phyloP scores from a whole-genome alignment of 108 stramenopile species.

The Cafeteria roenbergensis region DNA sequence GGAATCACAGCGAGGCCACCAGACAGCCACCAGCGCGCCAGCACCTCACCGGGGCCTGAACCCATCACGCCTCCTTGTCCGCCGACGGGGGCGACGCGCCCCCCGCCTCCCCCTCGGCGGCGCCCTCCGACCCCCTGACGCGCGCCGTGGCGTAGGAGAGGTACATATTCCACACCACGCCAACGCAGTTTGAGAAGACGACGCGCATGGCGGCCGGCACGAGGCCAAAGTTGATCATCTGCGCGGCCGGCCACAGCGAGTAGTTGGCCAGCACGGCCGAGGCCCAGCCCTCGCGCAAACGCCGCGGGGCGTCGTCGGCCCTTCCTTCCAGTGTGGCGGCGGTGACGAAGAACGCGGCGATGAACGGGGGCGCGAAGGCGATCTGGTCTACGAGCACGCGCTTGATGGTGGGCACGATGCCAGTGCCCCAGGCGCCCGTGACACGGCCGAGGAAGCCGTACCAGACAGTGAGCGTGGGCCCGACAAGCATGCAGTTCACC shows the following conservation, averaged over 20 bases:
- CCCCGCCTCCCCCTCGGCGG: too few relatives aligned
- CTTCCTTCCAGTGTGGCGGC: neutral
- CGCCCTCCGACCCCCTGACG: too few relatives aligned
- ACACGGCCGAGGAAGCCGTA: constrained; percentile 4
- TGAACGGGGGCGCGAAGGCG: constrained; percentile 8
- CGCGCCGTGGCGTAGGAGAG: too few relatives aligned
- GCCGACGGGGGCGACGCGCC: too few relatives aligned
- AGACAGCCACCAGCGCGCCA: too few relatives aligned
- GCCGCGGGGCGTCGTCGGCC: too few relatives aligned
- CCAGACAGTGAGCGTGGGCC: constrained; percentile 9
- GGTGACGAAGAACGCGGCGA: neutral
- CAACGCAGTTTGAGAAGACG: constrained; percentile 8
- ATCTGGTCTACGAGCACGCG: constrained; percentile 5
- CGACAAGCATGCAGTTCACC: neutral
- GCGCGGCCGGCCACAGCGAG: constrained; percentile 9
- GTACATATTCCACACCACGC: constrained; percentile 14
- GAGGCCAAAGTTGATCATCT: constrained; percentile 8
- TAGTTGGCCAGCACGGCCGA: constrained; percentile 3
- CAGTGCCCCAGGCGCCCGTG: neutral
- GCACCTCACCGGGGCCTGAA: too few relatives aligned
- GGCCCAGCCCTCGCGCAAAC: neutral
- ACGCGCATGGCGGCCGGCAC: constrained; percentile 3
- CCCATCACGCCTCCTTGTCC: too few relatives aligned
- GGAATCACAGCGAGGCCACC: too few relatives aligned
- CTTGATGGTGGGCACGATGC: neutral